phyloP scores from a whole-genome alignment of 2,329 filamentous ascomycete genomes.

The Aquanectria penicillioides region DNA sequence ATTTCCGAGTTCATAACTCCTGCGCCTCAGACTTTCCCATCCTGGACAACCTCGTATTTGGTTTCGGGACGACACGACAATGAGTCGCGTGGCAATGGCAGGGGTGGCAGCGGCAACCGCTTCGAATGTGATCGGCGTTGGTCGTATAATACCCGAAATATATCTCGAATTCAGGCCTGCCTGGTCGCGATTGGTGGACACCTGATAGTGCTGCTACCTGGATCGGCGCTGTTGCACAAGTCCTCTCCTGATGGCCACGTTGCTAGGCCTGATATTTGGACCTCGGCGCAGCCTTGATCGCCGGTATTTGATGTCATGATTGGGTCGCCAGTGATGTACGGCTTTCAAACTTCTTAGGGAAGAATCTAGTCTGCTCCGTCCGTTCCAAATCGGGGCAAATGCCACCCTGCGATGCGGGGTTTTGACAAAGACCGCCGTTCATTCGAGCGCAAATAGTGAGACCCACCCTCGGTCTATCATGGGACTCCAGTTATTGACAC shows the following conservation, averaged over 20 bases:
- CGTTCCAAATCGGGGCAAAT: slow-evolving; percentile 22
- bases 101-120: too few species aligned
- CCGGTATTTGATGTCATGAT: slow-evolving; percentile 1
- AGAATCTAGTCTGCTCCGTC: slow-evolving; percentile 15
- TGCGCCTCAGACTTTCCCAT: too few species aligned
- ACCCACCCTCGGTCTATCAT: slow-evolving; percentile 11
- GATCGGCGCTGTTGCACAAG: too few species aligned
- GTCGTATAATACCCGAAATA: too few species aligned
- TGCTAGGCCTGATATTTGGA: not conserved
- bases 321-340: slow-evolving; percentile 10
- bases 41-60: too few species aligned
- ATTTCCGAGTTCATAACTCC: too few species aligned
- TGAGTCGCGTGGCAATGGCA: too few species aligned
- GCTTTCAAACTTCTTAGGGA: not conserved
- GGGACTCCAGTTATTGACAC: not conserved
- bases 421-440: not conserved
- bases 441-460: slow-evolving; percentile 21
- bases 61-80: too few species aligned
- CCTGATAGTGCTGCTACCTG: too few species aligned
- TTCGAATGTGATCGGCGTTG: too few species aligned
- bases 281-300: slow-evolving; percentile 3
- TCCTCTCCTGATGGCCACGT: slow-evolving; percentile 2
- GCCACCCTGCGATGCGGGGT: slow-evolving; percentile 7
- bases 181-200: too few species aligned
- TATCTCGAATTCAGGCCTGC: too few species aligned